Evolutionary conservation across 805 yeast species (phyloP).

Genomic region (Cyberlindnera subsufficiens): DNA sequence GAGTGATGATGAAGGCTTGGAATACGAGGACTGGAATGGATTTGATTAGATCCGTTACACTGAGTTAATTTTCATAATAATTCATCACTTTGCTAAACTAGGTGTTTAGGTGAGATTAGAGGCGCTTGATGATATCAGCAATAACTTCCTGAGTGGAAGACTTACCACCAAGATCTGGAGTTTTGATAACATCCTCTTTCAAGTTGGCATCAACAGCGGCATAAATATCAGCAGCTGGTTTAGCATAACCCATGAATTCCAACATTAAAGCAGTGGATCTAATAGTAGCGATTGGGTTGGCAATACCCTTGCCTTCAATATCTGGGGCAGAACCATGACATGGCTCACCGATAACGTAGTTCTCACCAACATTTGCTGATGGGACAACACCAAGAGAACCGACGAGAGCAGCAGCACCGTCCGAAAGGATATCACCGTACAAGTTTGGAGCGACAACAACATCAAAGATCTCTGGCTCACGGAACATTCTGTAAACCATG

Average conservation of each 20-base stretch:
- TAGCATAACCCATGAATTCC: constrained; percentile 89
- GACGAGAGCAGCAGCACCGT: constrained; percentile 97
- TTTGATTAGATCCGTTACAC: constrained; percentile 19
- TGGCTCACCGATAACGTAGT: constrained; percentile 97
- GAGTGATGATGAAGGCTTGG: constrained; percentile 4
- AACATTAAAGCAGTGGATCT: constrained; percentile 96
- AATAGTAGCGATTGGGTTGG: constrained; percentile 97
- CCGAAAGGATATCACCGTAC: constrained; percentile 94
- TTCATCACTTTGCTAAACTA: too few relatives aligned
- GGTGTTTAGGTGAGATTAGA: constrained; percentile 10
- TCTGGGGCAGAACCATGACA: constrained; percentile 99
- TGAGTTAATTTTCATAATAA: background rate
- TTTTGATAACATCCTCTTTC: constrained; percentile 63
- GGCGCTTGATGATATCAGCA: constrained; percentile 59
- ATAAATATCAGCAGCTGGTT: constrained; percentile 88
- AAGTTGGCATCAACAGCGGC: constrained; percentile 92
- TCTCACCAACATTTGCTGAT: constrained; percentile 95
- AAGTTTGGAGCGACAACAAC: constrained; percentile 98
- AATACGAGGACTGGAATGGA: constrained; percentile 32
- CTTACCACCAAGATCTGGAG: constrained; percentile 95
- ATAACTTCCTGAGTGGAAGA: constrained; percentile 83
- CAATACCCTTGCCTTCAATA: constrained; percentile 89
- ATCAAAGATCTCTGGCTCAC: constrained; percentile 96
- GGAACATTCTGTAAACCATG: constrained; percentile 98
- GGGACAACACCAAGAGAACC: constrained; percentile 98